phyloP scores from a whole-genome alignment of 257 asterid genomes.

The Linderniella brevidens region DNA sequence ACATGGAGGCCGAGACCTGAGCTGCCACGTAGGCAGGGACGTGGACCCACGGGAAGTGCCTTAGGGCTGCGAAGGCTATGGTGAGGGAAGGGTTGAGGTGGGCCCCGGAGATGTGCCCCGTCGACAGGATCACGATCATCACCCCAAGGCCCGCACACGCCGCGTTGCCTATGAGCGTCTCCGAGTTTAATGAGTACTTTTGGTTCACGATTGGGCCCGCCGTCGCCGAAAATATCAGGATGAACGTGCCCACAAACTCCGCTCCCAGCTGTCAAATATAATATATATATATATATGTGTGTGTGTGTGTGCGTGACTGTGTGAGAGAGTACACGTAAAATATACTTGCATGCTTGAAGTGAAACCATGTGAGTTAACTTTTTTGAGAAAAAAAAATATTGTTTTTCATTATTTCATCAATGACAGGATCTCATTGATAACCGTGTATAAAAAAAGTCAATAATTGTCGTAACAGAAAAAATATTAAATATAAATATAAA shows the following conservation, averaged over 20 bases:
- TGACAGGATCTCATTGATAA: too few species aligned
- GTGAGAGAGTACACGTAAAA: too few species aligned
- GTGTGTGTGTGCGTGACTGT: background rate
- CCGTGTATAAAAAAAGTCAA: too few species aligned
- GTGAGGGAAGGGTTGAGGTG: conserved; percentile 82
- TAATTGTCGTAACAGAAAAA: too few species aligned
- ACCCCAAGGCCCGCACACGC: conserved; percentile 69
- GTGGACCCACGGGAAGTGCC: conserved; percentile 73
- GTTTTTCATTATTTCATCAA: too few species aligned
- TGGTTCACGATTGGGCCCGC: conserved; percentile 79
- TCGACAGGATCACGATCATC: conserved; percentile 71
- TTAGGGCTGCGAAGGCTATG: conserved; percentile 73
- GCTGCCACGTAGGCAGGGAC: conserved; percentile 83
- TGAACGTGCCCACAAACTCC: conserved; percentile 87
- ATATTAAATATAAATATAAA: too few species aligned
- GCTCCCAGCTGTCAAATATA: conserved; percentile 48
- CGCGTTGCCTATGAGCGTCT: conserved; percentile 56
- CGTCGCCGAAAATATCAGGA: conserved; percentile 70
- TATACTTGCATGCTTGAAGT: too few species aligned
- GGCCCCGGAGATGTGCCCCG: conserved; percentile 94
- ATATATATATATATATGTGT: too few species aligned
- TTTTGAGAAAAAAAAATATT: too few species aligned
- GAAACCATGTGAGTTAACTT: too few species aligned
- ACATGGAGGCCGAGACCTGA: conserved; percentile 73
- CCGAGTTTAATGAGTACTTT: conserved; percentile 50